Evolutionary conservation across 2,329 filamentous ascomycete species (phyloP).

Genomic region (Xylaria sp.): DNA sequence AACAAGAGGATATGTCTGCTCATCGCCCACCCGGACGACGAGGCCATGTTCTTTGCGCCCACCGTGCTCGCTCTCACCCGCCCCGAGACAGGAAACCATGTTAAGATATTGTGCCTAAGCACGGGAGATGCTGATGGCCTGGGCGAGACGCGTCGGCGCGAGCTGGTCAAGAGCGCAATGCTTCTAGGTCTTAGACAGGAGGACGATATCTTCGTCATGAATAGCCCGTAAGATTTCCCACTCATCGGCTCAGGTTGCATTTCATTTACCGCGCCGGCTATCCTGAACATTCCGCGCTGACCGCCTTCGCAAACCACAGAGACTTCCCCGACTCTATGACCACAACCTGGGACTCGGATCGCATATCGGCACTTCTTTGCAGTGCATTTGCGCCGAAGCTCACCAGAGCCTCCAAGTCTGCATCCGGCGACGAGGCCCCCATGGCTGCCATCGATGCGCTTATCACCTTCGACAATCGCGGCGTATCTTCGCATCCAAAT

Average conservation of each 20-base stretch:
- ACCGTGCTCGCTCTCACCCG: conserved; percentile 85
- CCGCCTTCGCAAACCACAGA: conserved; percentile 41
- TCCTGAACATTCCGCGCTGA: conserved; percentile 15
- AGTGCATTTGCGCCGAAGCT: conserved; percentile 78
- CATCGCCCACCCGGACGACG: conserved; percentile 97
- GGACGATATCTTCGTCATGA: conserved; percentile 86
- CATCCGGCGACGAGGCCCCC: conserved; percentile 50
- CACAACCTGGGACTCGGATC: conserved; percentile 75
- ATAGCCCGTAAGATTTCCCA: conserved; percentile 69
- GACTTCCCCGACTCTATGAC: conserved; percentile 93
- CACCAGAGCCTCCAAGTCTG: conserved; percentile 48
- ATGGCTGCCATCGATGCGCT: conserved; percentile 77
- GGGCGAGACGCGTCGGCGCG: conserved; percentile 82
- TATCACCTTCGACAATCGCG: conserved; percentile 86
- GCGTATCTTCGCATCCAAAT: conserved; percentile 91
- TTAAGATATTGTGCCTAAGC: conserved; percentile 94
- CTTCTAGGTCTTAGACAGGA: conserved; percentile 77
- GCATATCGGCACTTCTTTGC: conserved; percentile 76
- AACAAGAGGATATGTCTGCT: conserved; percentile 91
- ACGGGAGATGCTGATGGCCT: conserved; percentile 89
- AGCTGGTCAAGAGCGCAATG: conserved; percentile 83
- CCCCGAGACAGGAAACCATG: conserved; percentile 83
- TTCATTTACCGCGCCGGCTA: not conserved
- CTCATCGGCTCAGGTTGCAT: not conserved
- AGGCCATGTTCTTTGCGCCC: conserved; percentile 99